Evolutionary conservation across 352 stramenopile species (phyloP).

Genomic region (Blastocystis sp.): DNA sequence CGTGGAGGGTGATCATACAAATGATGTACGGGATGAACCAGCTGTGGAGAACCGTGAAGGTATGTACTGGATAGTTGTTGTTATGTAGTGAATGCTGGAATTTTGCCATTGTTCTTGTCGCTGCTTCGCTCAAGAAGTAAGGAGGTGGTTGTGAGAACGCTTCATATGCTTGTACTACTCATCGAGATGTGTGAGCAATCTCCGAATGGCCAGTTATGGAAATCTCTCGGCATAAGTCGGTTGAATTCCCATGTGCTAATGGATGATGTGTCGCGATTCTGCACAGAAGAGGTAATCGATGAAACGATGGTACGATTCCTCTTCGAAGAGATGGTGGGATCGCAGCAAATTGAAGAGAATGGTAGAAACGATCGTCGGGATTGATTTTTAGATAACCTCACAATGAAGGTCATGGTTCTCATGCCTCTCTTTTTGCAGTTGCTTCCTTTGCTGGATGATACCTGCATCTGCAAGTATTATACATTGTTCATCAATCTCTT

Average conservation of each 20-base stretch:
- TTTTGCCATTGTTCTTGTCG: slow-evolving; percentile 47
- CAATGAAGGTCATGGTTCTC: not conserved
- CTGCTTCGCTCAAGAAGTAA: not conserved
- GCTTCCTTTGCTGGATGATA: not conserved
- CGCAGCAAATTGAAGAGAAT: slow-evolving; percentile 47
- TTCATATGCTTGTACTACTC: not conserved
- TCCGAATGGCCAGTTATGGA: not conserved
- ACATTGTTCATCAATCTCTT: slow-evolving; percentile 21
- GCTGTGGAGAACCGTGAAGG: not conserved
- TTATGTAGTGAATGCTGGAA: slow-evolving; percentile 51
- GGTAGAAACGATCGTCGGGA: not conserved
- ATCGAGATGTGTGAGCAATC: not conserved
- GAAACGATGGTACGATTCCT: not conserved
- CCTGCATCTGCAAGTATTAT: not conserved
- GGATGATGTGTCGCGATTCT: not conserved
- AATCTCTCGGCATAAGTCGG: not conserved
- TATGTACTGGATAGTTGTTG: not conserved
- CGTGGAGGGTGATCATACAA: not conserved
- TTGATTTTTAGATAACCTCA: slow-evolving; percentile 18
- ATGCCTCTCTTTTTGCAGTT: slow-evolving; percentile 42
- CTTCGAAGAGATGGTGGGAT: not conserved
- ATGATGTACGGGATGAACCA: not conserved
- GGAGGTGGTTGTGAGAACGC: not conserved
- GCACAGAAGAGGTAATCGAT: not conserved
- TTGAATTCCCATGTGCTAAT: not conserved